Base-by-base conservation (phyloP, 2,329 filamentous ascomycete species). In the Laburnicola sp. region DNA sequence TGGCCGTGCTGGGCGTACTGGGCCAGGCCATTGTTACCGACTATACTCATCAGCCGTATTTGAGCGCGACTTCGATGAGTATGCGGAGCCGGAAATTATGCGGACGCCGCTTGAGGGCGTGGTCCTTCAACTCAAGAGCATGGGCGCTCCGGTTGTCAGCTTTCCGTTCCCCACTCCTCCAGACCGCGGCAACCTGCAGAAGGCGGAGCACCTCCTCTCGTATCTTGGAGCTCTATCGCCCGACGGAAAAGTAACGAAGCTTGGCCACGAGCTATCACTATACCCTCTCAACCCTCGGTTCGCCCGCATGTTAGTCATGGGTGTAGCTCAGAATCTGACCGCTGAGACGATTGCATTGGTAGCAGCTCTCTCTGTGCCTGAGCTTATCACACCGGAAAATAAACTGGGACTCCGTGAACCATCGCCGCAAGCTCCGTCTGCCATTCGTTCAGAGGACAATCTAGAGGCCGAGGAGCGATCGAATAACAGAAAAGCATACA, bases 151-250 rank as follows among this genome's bases (percentile, higher is more conserved):
- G 53, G 88, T 99, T 6, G 82, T 90, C 69, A 95, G 94, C 72
- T 99, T 99, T 70, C 94, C 95, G 0, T 99, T 97, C 70, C 94
- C 94, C 3, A 97, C 93, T 10, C 86, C 91, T 0, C 94, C 94
- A 1, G 87, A 91, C 62, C 82, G 86, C 10, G 79, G 85, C 45
- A 89, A 86, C 56, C 79, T 99, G 21, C 82, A 84, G 41, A 90
- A 88, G 66, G 91, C 94, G 0, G 94, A 99, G 75, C 91, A 87
- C 65, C 80, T 97, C 6, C 79, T 99, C 6, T 86, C 83, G 41
- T 95, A 96, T 68, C 81, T 99, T 3, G 90, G 90, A 0, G 94
- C 93, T 1, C 79, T 97, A 28, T 84, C 85, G 8, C 62, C 81
- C 0, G 80, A 82, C 7, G 90, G 91, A 0, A 83, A 87, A 62